Percentiles rank a stretch among this genome's conserved stretches.
phyloP scores from a whole-genome alignment of 2,329 filamentous ascomycete genomes.

The Cylindrodendrum hubeiense region DNA sequence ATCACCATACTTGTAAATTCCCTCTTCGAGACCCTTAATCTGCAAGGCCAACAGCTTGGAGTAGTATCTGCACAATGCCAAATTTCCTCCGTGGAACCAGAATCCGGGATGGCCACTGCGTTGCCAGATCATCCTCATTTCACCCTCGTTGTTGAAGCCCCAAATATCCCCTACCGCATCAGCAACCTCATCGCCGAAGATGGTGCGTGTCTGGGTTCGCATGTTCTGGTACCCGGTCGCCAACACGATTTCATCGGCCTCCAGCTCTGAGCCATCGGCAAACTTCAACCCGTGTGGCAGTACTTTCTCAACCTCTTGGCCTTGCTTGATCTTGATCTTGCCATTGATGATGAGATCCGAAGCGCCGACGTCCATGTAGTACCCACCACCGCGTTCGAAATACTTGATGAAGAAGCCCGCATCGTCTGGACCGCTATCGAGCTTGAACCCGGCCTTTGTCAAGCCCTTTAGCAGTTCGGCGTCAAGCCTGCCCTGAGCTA shows the following conservation, averaged over 20 bases:
- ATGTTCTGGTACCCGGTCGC: slow-evolving; percentile 78
- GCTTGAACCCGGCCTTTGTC: slow-evolving; percentile 68
- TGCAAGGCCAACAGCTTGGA: slow-evolving; percentile 67
- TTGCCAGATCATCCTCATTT: slow-evolving; percentile 70
- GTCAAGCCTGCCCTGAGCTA: slow-evolving; percentile 51
- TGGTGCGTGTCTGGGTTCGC: slow-evolving; percentile 68
- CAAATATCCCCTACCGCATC: slow-evolving; percentile 70
- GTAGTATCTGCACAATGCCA: slow-evolving; percentile 72
- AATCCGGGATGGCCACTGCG: slow-evolving; percentile 72
- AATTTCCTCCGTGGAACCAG: slow-evolving; percentile 75
- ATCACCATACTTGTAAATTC: slow-evolving; percentile 45
- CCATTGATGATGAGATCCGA: slow-evolving; percentile 72
- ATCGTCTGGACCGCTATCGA: slow-evolving; percentile 68
- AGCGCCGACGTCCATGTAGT: slow-evolving; percentile 78
- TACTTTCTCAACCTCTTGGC: slow-evolving; percentile 66
- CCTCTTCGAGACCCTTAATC: slow-evolving; percentile 60
- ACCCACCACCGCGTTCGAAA: slow-evolving; percentile 74
- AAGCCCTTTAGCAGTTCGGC: slow-evolving; percentile 58
- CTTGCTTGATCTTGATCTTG: slow-evolving; percentile 73
- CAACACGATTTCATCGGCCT: slow-evolving; percentile 73
- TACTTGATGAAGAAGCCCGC: slow-evolving; percentile 73
- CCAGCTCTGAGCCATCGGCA: slow-evolving; percentile 66
- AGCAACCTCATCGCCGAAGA: slow-evolving; percentile 72
- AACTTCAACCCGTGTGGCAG: slow-evolving; percentile 59
- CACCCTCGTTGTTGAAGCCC: slow-evolving; percentile 70